A percentile compares a stretch with the other conserved stretches of the same genome.
Conservation (phyloP, 768 basidiomycete genomes). For the Boletus rubroflammeus region DNA sequence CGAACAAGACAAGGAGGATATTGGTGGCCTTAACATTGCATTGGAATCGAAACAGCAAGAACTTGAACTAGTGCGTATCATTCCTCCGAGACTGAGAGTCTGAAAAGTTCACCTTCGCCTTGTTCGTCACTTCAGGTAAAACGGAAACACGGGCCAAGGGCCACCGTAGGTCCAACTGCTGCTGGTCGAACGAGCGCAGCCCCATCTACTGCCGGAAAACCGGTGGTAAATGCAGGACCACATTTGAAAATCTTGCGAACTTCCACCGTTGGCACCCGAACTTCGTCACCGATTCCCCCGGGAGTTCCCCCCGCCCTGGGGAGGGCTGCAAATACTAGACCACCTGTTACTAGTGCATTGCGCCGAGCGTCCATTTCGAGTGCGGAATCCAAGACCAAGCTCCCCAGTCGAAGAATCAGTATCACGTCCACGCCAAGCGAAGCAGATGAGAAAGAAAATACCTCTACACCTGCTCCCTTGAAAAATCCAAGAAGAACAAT, state of each 20-base stretch:
- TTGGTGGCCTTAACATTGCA: slow-evolving; percentile 83
- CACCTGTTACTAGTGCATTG: slow-evolving; percentile 9
- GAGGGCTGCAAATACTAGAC: slow-evolving; percentile 15
- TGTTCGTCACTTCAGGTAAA: slow-evolving; percentile 48
- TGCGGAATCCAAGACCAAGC: slow-evolving; percentile 34
- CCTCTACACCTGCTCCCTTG: slow-evolving; percentile 27
- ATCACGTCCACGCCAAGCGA: slow-evolving; percentile 41
- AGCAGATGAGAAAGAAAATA: slow-evolving; percentile 60
- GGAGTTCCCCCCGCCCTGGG: slow-evolving; percentile 34
- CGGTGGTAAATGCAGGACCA: slow-evolving; percentile 51
- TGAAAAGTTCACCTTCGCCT: slow-evolving; percentile 1
- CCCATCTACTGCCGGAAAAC: slow-evolving; percentile 21
- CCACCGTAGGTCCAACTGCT: slow-evolving; percentile 56
- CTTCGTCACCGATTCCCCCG: slow-evolving; percentile 36
- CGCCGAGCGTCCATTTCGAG: slow-evolving; percentile 33
- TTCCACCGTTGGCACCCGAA: slow-evolving; percentile 30
- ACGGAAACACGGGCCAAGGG: slow-evolving; percentile 53
- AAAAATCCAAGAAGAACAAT: slow-evolving; percentile 17
- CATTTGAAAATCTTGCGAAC: slow-evolving; percentile 34
- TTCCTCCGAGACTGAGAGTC: neutral
- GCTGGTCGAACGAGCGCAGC: slow-evolving; percentile 45
- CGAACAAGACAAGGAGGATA: slow-evolving; percentile 69
- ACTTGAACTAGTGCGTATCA: slow-evolving; percentile 69
- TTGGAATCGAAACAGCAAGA: slow-evolving; percentile 94
- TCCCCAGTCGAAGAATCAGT: slow-evolving; percentile 32